A percentile compares a stretch with the other conserved stretches of the same genome.
Conservation (phyloP, 768 basidiomycete genomes). For the Lactarius sanguifluus region DNA sequence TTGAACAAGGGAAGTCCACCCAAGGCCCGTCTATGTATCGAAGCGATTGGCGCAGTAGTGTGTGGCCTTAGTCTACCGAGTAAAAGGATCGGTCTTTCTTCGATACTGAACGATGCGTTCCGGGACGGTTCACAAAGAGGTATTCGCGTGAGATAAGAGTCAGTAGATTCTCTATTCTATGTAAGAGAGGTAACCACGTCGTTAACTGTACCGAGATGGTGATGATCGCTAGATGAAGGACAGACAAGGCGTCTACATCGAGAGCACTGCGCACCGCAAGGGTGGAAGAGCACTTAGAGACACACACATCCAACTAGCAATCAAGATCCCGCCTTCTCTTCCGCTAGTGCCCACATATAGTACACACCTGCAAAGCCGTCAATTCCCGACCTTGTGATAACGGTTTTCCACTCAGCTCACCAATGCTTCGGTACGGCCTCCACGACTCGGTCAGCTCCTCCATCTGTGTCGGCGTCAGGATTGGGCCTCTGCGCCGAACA, state of each 20-base stretch:
- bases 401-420: constrained; percentile 40
- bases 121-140: neutral
- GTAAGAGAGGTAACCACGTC: neutral
- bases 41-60: no score
- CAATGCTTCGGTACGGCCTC: constrained; percentile 81
- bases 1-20: neutral
- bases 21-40: neutral
- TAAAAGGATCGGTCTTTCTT: neutral
- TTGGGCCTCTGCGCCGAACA: constrained; percentile 51
- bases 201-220: neutral
- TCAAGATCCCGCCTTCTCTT: constrained; percentile 33
- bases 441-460: constrained; percentile 69
- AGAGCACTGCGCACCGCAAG: neutral
- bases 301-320: neutral
- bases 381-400: constrained; percentile 1
- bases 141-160: neutral
- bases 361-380: constrained; percentile 55
- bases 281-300: neutral
- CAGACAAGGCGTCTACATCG: neutral
- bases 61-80: neutral
- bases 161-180: neutral
- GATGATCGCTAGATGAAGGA: neutral
- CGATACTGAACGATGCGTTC: neutral
- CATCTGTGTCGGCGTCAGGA: constrained; percentile 84
- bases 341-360: constrained; percentile 85